Percentiles rank a stretch among this genome's conserved stretches.
These are phyloP conservation scores for Colletotrichum musae DNA, from an alignment of 2,329 filamentous ascomycete species.

Conservation along the genomic window DNA sequence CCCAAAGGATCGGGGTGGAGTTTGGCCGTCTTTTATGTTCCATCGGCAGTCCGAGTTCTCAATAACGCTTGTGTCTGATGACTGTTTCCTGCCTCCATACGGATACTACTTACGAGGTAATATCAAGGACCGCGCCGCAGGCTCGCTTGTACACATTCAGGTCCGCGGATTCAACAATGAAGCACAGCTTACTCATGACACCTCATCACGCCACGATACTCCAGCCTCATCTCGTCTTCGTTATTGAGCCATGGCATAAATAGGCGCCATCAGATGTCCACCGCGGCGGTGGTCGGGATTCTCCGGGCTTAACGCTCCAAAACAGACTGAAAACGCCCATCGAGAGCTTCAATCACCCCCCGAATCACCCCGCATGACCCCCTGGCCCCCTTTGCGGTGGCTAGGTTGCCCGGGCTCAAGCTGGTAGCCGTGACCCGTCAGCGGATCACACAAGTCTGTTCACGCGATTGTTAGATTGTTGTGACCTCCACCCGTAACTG, in stretches of 20 bases:
- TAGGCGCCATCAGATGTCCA: slow-evolving; percentile 8
- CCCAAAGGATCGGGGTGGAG: slow-evolving; percentile 25
- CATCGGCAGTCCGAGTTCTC: background rate
- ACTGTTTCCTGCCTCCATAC: no score
- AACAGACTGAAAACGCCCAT: background rate
- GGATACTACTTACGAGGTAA: background rate
- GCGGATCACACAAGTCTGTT: slow-evolving; percentile 22
- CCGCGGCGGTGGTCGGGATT: slow-evolving; percentile 16
- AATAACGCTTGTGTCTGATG: background rate
- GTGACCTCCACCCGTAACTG: background rate
- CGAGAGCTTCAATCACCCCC: slow-evolving; percentile 6
- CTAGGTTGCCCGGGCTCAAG: slow-evolving; percentile 12
- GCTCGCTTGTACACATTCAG: background rate
- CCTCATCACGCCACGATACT: slow-evolving; percentile 13
- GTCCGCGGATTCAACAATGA: background rate
- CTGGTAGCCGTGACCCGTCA: slow-evolving; percentile 11
- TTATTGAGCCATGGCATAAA: background rate
- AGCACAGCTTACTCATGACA: background rate
- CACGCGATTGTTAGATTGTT: slow-evolving; percentile 24
- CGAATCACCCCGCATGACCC: slow-evolving; percentile 19
- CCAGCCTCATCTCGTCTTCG: slow-evolving; percentile 7
- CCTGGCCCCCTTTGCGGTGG: slow-evolving; percentile 6
- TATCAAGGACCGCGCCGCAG: background rate
- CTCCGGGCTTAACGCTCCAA: slow-evolving; percentile 4
- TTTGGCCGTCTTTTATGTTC: slow-evolving; percentile 4